A percentile compares a stretch with the other conserved stretches of the same genome.
Evolutionary conservation across 2,329 filamentous ascomycete species (phyloP).

Genomic region (Aspergillus flavus): DNA sequence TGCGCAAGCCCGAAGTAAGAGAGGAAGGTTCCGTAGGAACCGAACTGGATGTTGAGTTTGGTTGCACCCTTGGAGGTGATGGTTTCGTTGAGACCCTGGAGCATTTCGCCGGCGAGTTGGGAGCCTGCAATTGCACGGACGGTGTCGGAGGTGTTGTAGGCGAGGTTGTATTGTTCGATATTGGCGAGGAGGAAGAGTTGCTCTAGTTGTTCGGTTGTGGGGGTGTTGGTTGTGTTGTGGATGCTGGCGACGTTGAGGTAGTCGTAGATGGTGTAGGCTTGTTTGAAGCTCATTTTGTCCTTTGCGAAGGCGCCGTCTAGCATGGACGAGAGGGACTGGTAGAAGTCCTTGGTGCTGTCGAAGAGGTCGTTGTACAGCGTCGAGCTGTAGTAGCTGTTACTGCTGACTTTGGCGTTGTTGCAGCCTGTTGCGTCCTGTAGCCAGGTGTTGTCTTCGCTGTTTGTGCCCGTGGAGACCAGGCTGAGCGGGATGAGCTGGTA

Average conservation of each 20-base stretch:
- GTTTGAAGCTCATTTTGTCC: conserved; percentile 58
- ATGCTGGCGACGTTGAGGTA: conserved; percentile 65
- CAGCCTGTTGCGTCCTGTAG: conserved; percentile 61
- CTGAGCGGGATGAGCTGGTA: conserved; percentile 84
- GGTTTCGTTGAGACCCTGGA: conserved; percentile 45
- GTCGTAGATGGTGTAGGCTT: conserved; percentile 69
- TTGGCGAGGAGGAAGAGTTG: conserved; percentile 72
- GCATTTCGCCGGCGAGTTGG: conserved; percentile 64
- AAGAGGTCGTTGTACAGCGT: conserved; percentile 52
- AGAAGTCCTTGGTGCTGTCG: conserved; percentile 56
- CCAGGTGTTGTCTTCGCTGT: conserved; percentile 61
- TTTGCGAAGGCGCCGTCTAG: conserved; percentile 55
- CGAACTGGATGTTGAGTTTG: conserved; percentile 56
- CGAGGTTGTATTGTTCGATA: conserved; percentile 75
- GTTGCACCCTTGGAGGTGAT: conserved; percentile 35
- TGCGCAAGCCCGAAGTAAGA: conserved; percentile 62
- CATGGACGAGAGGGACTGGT: conserved; percentile 53
- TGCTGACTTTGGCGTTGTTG: conserved; percentile 58
- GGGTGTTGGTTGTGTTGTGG: conserved; percentile 63
- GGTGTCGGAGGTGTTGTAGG: conserved; percentile 64
- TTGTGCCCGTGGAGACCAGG: conserved; percentile 61
- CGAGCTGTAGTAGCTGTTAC: conserved; percentile 60
- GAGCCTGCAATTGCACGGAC: conserved; percentile 55
- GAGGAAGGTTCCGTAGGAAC: conserved; percentile 59
- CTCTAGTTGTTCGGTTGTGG: conserved; percentile 55